Base-by-base conservation (phyloP, 345 rosid species). In the Gossypium mustelinum region DNA sequence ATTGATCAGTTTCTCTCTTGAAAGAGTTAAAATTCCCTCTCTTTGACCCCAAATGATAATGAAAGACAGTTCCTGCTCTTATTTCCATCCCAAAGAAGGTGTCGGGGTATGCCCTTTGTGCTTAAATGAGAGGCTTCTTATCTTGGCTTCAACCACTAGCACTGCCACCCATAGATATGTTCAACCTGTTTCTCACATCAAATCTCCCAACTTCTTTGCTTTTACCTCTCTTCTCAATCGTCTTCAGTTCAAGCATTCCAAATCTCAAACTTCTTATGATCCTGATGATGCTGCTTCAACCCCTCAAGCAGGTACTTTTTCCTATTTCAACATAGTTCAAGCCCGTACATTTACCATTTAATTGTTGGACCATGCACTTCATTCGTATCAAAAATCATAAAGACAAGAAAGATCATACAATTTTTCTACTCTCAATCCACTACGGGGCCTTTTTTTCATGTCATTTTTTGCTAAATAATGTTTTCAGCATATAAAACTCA, bases 21-120 rank as follows among this genome's bases (percentile, higher is more conserved):
- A 34, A 29, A 22, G 27, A 54, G 13, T 73, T 56, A 43, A 41
- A 50, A 66, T 16, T 60, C 43, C 16, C 77, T 51, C 17, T 16
- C 14, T 16, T 51, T 51, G 55, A 12, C 13, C 4, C n/a, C 16
- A 3, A 3, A 78, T 69, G 75, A 91, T 92, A 89, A 85, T 80
- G 80, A 92, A 85, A 77, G 88, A 87, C 79, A 83, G 81, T 64
- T 78, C 87, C 14, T 80, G 70, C 52, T 94, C 97, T 77, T 89
- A 84, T 78, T 91, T 88, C 83, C 98, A 94, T 79, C 97, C 95
- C 24, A 85, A 81, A 58, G 87, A 86, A 9, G 64, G 83, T 25
- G 76, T 91, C 27, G 98, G 98, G 34, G 89, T 94, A 22, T 94
- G 98, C 70, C 84, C 97, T 24, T 78, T 86, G 6, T 94, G 98